These are phyloP conservation scores for Boletus coffeatus DNA, from an alignment of 1,284 basidiomycete species.

Conservation along the genomic window DNA sequence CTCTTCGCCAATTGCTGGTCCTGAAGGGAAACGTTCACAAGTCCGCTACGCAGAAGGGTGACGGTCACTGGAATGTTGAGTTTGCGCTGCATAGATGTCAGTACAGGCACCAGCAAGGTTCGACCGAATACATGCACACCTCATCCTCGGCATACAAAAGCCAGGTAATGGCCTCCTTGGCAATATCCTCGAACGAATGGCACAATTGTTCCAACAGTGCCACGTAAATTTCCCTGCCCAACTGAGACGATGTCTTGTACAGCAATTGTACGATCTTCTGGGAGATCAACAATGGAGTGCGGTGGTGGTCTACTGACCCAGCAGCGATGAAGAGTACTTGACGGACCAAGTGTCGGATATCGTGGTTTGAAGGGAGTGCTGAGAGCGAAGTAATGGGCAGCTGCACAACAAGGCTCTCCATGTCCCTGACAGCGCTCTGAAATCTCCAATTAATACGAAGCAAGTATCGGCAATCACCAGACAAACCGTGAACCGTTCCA, in stretches of 20 bases:
- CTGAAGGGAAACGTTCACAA: slow-evolving; percentile 76
- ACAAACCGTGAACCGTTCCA: slow-evolving; percentile 71
- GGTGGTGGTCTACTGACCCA: slow-evolving; percentile 74
- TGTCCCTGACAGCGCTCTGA: slow-evolving; percentile 66
- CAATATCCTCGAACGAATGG: slow-evolving; percentile 85
- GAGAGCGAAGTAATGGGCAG: slow-evolving; percentile 62
- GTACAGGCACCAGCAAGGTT: slow-evolving; percentile 7
- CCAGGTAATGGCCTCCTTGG: slow-evolving; percentile 97
- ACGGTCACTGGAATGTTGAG: slow-evolving; percentile 94
- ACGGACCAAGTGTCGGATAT: slow-evolving; percentile 79
- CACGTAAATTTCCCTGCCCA: slow-evolving; percentile 90
- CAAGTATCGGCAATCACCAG: neutral
- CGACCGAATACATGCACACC: slow-evolving; percentile 43
- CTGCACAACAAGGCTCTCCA: slow-evolving; percentile 75
- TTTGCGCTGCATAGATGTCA: slow-evolving; percentile 62
- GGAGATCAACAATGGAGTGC: slow-evolving; percentile 87
- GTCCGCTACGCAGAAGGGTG: slow-evolving; percentile 78
- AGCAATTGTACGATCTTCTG: slow-evolving; percentile 90
- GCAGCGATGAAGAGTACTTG: slow-evolving; percentile 78
- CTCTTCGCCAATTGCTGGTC: slow-evolving; percentile 92
- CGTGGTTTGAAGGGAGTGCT: slow-evolving; percentile 75
- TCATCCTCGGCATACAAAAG: slow-evolving; percentile 96
- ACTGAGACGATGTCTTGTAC: slow-evolving; percentile 78
- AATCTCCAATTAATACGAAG: slow-evolving; percentile 3
- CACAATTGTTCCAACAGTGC: slow-evolving; percentile 88